A percentile compares a stretch with the other conserved stretches of the same genome.
Conservation (phyloP, 169 alveolate genomes). For the Amoebophrya sp. region DNA sequence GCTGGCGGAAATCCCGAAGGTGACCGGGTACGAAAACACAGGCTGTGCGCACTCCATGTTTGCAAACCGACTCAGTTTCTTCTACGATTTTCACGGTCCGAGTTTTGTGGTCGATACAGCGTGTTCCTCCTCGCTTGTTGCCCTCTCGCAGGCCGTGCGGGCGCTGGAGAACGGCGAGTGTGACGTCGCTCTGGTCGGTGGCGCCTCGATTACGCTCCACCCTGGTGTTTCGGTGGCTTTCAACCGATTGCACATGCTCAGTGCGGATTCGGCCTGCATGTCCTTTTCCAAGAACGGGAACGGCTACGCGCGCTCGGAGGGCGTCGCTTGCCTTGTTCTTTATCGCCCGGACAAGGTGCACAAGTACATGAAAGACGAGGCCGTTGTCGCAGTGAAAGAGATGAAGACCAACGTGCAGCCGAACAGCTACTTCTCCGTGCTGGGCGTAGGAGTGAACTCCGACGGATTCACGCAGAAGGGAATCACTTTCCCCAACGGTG, state of each 20-base stretch:
- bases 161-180: conserved; percentile 1
- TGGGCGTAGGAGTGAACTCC: not conserved
- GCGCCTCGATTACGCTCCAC: not conserved
- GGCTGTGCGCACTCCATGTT: conserved; percentile 24
- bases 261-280: not conserved
- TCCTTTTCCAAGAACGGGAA: conserved; percentile 6
- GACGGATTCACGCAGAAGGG: conserved; percentile 21
- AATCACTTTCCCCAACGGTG: not conserved
- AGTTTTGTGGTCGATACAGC: not conserved
- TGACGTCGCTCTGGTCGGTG: not conserved
- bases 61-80: not conserved
- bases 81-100: conserved; percentile 7
- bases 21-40: not conserved
- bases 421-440: not conserved
- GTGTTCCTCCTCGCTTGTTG: not conserved
- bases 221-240: conserved; percentile 1
- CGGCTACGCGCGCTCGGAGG: not conserved
- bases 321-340: not conserved
- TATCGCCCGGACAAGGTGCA: not conserved
- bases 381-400: not conserved
- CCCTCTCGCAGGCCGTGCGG: not conserved
- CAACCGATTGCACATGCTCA: not conserved
- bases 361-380: not conserved
- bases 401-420: not conserved
- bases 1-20: not conserved